Evolutionary conservation across 768 basidiomycete genomes (phyloP).

Genomic region (Lyophyllum decastes): DNA sequence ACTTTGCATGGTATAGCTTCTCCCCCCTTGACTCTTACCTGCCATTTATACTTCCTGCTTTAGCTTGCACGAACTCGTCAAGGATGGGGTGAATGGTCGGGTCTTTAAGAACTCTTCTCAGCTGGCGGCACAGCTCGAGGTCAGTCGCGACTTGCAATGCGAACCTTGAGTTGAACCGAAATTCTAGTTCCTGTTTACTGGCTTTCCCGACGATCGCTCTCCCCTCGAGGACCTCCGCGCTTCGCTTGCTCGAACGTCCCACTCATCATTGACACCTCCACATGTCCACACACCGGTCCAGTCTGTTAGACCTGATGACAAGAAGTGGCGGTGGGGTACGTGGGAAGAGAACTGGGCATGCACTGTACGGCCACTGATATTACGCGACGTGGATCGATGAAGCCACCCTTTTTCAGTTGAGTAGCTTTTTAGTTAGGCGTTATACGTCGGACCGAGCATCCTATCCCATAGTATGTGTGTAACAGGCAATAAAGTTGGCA

Average conservation of each 20-base stretch:
- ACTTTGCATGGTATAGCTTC: conserved; percentile 75
- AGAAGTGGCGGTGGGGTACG: conserved; percentile 60
- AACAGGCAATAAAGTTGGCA: background rate
- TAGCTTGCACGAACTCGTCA: conserved; percentile 87
- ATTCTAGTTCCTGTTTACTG: conserved; percentile 52
- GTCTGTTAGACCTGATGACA: conserved; percentile 19
- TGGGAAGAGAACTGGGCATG: conserved; percentile 90
- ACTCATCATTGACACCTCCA: conserved; percentile 23
- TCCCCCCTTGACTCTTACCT: background rate
- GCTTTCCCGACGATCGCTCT: conserved; percentile 55
- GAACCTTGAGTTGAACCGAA: background rate
- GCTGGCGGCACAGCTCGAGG: conserved; percentile 74
- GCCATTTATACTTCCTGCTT: conserved; percentile 5
- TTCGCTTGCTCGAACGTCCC: conserved; percentile 41
- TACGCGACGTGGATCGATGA: conserved; percentile 22
- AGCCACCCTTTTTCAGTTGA: background rate
- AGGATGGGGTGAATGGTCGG: conserved; percentile 80
- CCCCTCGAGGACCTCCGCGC: conserved; percentile 52
- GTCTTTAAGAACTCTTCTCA: conserved; percentile 70
- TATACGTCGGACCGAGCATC: background rate
- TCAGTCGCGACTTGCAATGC: conserved; percentile 29
- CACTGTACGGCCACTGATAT: conserved; percentile 60
- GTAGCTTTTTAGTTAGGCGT: background rate
- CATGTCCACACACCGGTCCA: conserved; percentile 21
- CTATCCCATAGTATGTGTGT: conserved; percentile 5